Evolutionary conservation across 192 early-diverging fungal genomes (phyloP).

Genomic region (Linnemannia elongata): DNA sequence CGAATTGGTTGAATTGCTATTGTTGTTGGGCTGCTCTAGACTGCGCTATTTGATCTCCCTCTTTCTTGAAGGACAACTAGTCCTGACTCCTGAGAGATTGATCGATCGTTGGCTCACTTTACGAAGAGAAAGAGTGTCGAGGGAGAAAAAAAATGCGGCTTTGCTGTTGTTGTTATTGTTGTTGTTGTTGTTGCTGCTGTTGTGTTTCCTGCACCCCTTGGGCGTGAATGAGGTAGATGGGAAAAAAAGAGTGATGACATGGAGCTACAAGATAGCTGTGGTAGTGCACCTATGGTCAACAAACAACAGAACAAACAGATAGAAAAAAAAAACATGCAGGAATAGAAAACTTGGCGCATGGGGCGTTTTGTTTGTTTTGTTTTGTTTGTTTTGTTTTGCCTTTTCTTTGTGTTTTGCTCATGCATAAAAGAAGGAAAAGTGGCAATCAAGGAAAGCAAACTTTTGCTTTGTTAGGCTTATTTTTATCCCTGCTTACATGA

Average conservation of each 20-base stretch:
- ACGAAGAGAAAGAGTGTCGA: background rate
- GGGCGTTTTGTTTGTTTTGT: background rate
- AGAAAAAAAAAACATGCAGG: background rate
- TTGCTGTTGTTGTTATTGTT: background rate
- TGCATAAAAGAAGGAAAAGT: background rate
- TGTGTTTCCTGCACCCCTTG: background rate
- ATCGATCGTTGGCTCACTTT: background rate
- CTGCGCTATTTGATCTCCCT: background rate
- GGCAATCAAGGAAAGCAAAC: background rate
- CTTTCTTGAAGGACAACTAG: background rate
- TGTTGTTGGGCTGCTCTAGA: background rate
- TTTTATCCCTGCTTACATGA: constrained; percentile 1
- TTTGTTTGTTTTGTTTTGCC: background rate
- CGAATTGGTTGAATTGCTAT: background rate
- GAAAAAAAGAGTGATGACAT: background rate
- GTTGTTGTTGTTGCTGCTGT: background rate
- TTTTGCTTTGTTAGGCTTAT: background rate
- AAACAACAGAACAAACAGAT: background rate
- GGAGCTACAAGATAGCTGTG: background rate
- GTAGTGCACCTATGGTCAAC: background rate
- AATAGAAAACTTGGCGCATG: background rate
- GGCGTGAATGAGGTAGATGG: background rate
- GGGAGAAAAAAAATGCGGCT: background rate
- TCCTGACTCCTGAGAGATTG: background rate
- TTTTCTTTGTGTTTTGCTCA: background rate